Evolutionary conservation across 2,329 filamentous ascomycete species (phyloP).

Genomic region (Balansia obtecta): DNA sequence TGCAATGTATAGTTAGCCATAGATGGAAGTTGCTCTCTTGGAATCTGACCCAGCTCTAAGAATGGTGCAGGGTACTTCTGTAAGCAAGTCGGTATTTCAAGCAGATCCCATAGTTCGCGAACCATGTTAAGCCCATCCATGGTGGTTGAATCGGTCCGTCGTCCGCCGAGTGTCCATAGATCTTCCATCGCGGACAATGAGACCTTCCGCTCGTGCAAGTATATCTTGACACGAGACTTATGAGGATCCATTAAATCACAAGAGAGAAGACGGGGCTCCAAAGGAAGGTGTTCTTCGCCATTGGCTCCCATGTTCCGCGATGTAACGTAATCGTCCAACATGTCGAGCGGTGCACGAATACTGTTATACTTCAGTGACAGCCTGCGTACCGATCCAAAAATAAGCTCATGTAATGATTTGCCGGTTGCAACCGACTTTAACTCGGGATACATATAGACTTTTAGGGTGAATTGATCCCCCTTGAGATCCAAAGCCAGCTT

Average conservation of each 20-base stretch:
- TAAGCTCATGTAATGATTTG: neutral
- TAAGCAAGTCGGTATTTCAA: neutral
- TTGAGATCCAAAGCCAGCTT: neutral
- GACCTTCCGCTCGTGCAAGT: neutral
- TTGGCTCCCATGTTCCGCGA: neutral
- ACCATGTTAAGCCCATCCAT: neutral
- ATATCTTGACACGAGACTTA: constrained; percentile 3
- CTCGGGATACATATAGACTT: neutral
- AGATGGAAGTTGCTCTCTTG: constrained; percentile 1
- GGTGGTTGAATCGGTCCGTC: neutral
- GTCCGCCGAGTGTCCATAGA: constrained; percentile 1
- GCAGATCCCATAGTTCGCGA: neutral
- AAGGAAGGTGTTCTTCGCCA: too few species aligned
- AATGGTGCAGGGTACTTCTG: neutral
- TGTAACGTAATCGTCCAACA: neutral
- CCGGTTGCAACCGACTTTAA: neutral
- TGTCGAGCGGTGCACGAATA: neutral
- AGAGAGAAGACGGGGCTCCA: neutral
- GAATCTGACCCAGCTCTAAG: neutral
- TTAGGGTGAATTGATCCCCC: neutral
- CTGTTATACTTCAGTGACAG: neutral
- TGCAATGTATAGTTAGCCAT: constrained; percentile 1
- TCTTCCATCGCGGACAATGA: constrained; percentile 1
- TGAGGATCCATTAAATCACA: neutral
- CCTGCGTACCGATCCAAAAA: constrained; percentile 1